Percentiles rank a stretch among this genome's conserved stretches.
These are phyloP conservation scores for Podaxis carcinomalis DNA, from an alignment of 768 basidiomycete species.

Conservation along the genomic window DNA sequence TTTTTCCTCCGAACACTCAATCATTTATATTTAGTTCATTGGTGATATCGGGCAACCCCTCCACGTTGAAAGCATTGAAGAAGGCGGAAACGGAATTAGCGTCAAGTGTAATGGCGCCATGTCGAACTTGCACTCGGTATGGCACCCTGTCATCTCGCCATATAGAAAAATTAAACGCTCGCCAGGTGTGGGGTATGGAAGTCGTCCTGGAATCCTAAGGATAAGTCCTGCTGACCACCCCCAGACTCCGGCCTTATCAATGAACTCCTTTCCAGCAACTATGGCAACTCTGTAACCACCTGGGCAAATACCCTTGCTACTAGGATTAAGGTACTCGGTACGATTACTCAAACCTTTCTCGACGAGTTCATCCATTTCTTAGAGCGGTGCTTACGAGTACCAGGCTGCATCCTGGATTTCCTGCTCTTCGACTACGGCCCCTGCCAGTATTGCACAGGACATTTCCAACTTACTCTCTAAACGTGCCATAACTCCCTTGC, in stretches of 20 bases:
- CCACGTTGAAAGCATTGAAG: conserved; percentile 38
- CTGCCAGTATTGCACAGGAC: conserved; percentile 27
- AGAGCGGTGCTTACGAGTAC: conserved; percentile 30
- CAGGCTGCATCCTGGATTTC: conserved; percentile 31
- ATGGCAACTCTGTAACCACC: conserved; percentile 29
- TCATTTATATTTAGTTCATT: conserved; percentile 28
- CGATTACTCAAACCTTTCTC: too few species aligned
- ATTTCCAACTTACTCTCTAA: conserved; percentile 23
- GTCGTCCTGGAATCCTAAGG: not conserved
- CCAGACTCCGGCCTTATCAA: conserved; percentile 38
- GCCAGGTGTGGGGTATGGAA: conserved; percentile 31
- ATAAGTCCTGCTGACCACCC: not conserved
- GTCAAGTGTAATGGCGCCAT: conserved; percentile 33
- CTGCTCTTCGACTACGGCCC: conserved; percentile 33
- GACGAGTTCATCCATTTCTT: not conserved
- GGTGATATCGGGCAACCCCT: conserved; percentile 49
- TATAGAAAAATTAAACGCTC: not conserved
- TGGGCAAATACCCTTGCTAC: conserved; percentile 35
- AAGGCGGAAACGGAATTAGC: conserved; percentile 41
- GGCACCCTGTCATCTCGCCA: not conserved
- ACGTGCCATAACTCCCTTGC: conserved; percentile 33
- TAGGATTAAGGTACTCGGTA: conserved; percentile 33
- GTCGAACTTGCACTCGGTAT: conserved; percentile 42
- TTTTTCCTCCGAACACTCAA: not conserved
- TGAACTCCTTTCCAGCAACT: conserved; percentile 28